phyloP scores from a whole-genome alignment of 2,329 filamentous ascomycete genomes.

The Fusarium sulawesiense region DNA sequence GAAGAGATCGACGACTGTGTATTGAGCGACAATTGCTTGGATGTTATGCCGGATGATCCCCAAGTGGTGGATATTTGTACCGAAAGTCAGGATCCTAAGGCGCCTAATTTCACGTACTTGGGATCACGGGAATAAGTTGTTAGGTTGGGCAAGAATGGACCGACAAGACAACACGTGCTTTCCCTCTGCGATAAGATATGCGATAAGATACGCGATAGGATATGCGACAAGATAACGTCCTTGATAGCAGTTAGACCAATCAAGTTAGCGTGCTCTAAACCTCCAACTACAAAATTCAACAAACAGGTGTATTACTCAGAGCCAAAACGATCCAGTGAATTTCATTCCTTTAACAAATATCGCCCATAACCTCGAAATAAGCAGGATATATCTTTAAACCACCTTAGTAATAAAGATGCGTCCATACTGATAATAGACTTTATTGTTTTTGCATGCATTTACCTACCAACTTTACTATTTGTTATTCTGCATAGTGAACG shows the following conservation, averaged over 20 bases:
- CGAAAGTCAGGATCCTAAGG: too few species aligned
- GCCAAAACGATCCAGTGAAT: too few species aligned
- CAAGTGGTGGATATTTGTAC: not conserved
- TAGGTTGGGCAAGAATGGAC: not conserved
- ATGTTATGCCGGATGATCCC: constrained; percentile 62
- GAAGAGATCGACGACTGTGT: constrained; percentile 58
- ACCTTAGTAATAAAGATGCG: not conserved
- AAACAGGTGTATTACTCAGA: too few species aligned
- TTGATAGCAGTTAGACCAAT: fast-evolving
- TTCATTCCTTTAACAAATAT: too few species aligned
- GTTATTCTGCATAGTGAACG: too few species aligned
- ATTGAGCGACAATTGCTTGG: constrained; percentile 68
- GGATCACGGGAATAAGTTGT: not conserved
- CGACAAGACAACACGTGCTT: not conserved
- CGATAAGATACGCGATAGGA: not conserved
- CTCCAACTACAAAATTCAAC: too few species aligned
- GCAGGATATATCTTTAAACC: not conserved
- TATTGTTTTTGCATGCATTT: fast-evolving
- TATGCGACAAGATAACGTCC: not conserved
- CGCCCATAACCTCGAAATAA: not conserved
- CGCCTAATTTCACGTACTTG: not conserved
- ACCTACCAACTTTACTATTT: not conserved
- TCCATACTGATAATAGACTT: fast-evolving
- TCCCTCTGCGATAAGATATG: too few species aligned
- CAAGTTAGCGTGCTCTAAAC: not conserved